Conservation (phyloP, 139 green algal species). For the Volvox africanus region DNA sequence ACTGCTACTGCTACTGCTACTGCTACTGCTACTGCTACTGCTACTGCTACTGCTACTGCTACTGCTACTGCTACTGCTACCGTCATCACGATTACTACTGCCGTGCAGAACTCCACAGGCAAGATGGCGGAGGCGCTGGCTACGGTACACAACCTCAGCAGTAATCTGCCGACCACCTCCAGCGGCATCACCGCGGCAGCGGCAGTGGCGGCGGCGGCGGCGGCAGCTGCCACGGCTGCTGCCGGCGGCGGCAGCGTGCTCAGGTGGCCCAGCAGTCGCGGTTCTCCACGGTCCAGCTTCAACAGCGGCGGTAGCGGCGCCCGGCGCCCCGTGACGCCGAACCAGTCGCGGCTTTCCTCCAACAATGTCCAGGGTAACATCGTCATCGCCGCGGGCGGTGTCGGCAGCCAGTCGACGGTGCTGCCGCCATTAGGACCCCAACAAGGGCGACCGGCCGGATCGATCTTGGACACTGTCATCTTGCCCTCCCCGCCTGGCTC, state of each 20-base stretch:
- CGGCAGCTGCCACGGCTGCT: too few relatives aligned
- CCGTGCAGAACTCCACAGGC: neutral
- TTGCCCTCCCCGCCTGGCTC: too few relatives aligned
- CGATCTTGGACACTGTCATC: too few relatives aligned
- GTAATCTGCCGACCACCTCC: neutral
- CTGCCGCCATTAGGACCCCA: neutral
- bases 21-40: too few relatives aligned
- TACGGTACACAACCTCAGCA: neutral
- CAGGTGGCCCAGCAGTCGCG: too few relatives aligned
- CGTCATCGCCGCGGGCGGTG: neutral
- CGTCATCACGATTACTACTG: neutral
- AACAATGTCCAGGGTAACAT: neutral
- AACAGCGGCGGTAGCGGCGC: neutral
- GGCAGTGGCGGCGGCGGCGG: neutral
- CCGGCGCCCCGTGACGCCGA: neutral
- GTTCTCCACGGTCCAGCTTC: neutral
- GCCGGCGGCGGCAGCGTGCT: too few relatives aligned
- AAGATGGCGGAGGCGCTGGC: constrained; percentile 11
- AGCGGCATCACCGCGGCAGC: neutral
- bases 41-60: too few relatives aligned
- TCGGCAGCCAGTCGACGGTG: neutral
- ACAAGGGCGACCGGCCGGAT: neutral
- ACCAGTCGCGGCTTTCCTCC: neutral
- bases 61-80: too few relatives aligned
- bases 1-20: too few relatives aligned